phyloP scores from a whole-genome alignment of 106 monocot species.

The Alisma plantagoaquatica region DNA sequence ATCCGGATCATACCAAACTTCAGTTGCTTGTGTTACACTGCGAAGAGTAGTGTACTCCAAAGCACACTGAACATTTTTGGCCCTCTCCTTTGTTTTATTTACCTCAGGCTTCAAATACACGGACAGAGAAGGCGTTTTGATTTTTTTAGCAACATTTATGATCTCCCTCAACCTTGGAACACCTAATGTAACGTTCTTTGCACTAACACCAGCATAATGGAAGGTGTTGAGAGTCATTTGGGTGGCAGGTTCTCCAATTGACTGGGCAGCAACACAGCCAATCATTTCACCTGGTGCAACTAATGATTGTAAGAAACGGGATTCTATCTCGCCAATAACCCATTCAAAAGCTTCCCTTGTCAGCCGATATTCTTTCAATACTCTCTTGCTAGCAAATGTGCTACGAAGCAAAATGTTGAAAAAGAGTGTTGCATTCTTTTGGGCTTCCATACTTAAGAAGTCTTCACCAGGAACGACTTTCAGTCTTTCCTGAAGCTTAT shows the following conservation, averaged over 20 bases:
- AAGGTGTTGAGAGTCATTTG: slow-evolving; percentile 99
- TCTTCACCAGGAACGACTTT: slow-evolving; percentile 99
- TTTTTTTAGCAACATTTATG: slow-evolving; percentile 98
- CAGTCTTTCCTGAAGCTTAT: slow-evolving; percentile 92
- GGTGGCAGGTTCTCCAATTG: slow-evolving; percentile 98
- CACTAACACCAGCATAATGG: slow-evolving; percentile 99
- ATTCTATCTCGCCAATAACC: slow-evolving; percentile 99
- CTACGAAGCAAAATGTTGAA: slow-evolving; percentile 95
- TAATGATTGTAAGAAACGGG: slow-evolving; percentile 86
- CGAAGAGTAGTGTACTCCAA: slow-evolving; percentile 94
- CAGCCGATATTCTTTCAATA: slow-evolving; percentile 83
- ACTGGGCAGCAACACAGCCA: slow-evolving; percentile 98
- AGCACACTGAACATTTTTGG: slow-evolving; percentile 96
- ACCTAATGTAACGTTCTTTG: slow-evolving; percentile 99
- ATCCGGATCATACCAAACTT: slow-evolving; percentile 98
- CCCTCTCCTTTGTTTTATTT: slow-evolving; percentile 69
- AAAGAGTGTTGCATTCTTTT: slow-evolving; percentile 95
- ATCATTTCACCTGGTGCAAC: slow-evolving; percentile 99
- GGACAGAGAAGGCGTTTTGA: slow-evolving; percentile 96
- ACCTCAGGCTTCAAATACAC: slow-evolving; percentile 83
- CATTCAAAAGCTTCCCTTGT: slow-evolving; percentile 99
- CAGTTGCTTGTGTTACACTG: slow-evolving; percentile 95
- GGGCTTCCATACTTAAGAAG: slow-evolving; percentile 91
- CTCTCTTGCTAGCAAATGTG: slow-evolving; percentile 96
- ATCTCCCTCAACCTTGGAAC: slow-evolving; percentile 96